Percentiles rank a stretch among this genome's conserved stretches.
Conservation (phyloP, 352 stramenopile species). For the Paralagenidium karlingii region DNA sequence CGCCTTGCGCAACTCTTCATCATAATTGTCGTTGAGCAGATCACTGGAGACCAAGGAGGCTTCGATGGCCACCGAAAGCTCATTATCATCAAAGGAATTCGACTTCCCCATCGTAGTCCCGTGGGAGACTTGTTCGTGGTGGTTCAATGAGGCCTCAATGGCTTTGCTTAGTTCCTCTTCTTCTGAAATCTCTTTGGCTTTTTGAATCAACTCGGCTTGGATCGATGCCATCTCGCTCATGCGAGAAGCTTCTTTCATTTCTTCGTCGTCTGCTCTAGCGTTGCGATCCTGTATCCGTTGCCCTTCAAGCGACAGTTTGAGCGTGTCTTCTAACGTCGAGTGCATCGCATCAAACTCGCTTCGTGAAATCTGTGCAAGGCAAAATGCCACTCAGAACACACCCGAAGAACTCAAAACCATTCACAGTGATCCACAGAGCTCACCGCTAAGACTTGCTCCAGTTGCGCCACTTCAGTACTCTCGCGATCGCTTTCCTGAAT, state of each 20-base stretch:
- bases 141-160: constrained; percentile 46
- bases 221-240: constrained; percentile 67
- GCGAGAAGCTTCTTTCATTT: constrained; percentile 33
- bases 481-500: constrained; percentile 22
- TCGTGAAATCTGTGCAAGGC: constrained; percentile 31
- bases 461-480: constrained; percentile 48
- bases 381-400: not conserved
- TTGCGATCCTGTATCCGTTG: constrained; percentile 7
- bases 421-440: not conserved
- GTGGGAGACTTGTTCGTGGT: not conserved
- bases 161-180: constrained; percentile 59
- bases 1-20: constrained; percentile 40
- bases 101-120: constrained; percentile 3
- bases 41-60: constrained; percentile 17
- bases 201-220: constrained; percentile 53
- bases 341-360: constrained; percentile 70
- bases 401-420: too few species aligned
- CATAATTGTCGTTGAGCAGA: constrained; percentile 22
- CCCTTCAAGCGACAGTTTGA: constrained; percentile 48
- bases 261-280: constrained; percentile 27
- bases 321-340: constrained; percentile 59
- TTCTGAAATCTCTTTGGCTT: constrained; percentile 53
- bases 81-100: constrained; percentile 38
- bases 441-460: constrained; percentile 62
- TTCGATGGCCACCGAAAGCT: constrained; percentile 54